Conservation (phyloP, 352 stramenopile species). For the Phytophthora pini region DNA sequence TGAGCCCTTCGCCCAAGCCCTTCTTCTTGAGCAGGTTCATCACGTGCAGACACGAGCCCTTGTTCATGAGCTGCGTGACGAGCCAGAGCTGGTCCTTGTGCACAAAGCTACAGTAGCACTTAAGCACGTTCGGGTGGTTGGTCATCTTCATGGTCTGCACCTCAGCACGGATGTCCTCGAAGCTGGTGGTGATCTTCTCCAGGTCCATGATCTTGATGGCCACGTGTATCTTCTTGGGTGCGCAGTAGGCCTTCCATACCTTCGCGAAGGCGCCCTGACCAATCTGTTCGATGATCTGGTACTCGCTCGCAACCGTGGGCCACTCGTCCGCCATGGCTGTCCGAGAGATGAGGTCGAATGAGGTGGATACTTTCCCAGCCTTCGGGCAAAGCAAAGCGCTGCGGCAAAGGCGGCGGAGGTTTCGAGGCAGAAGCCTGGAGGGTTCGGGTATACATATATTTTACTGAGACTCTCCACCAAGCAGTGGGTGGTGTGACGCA, state of each 20-base stretch:
- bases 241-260: constrained; percentile 96
- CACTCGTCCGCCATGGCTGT: constrained; percentile 82
- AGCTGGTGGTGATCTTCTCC: constrained; percentile 98
- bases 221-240: constrained; percentile 87
- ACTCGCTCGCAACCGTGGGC: constrained; percentile 83
- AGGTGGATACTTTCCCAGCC: constrained; percentile 34
- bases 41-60: constrained; percentile 97
- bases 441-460: constrained; percentile 11
- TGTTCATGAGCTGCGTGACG: constrained; percentile 99
- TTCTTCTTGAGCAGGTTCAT: constrained; percentile 96
- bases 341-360: constrained; percentile 11
- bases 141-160: constrained; percentile 99
- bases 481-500: constrained; percentile 18
- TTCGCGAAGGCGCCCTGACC: constrained; percentile 98
- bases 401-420: constrained; percentile 30
- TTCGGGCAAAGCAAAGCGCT: constrained; percentile 5
- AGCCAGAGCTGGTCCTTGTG: constrained; percentile 98
- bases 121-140: constrained; percentile 98
- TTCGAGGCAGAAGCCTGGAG: constrained; percentile 18
- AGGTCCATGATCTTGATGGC: constrained; percentile 99
- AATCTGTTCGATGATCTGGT: constrained; percentile 92
- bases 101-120: constrained; percentile 98
- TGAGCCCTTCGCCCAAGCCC: constrained; percentile 85
- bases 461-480: constrained; percentile 33
- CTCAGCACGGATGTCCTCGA: constrained; percentile 93